Percentiles rank a stretch among this genome's conserved stretches.
Conservation (phyloP, 345 rosid genomes). For the Raphanus raphanistrum region DNA sequence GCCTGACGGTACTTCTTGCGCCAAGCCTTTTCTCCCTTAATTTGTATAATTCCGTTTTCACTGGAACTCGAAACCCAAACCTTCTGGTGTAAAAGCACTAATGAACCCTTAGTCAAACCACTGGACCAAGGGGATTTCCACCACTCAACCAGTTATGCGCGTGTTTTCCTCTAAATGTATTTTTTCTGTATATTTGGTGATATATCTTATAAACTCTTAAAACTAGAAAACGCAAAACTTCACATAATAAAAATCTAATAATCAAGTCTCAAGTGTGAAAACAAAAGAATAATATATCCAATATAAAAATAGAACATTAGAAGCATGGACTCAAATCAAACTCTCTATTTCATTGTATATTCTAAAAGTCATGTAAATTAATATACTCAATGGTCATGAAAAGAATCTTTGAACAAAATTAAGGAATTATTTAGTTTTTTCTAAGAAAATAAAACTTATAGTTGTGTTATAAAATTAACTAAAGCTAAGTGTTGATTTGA, state of each 20-base stretch:
- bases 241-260: neutral
- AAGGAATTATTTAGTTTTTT: too few relatives aligned
- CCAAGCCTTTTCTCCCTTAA: too few relatives aligned
- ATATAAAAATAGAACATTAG: neutral
- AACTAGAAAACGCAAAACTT: neutral
- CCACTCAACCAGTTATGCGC: neutral
- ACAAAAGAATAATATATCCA: neutral
- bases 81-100: too few relatives aligned
- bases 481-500: neutral
- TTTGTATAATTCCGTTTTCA: too few relatives aligned
- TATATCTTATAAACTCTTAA: neutral
- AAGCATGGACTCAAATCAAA: neutral
- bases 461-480: neutral
- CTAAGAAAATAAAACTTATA: neutral
- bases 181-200: neutral
- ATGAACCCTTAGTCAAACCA: too few relatives aligned
- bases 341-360: neutral
- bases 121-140: too few relatives aligned
- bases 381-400: slow-evolving; percentile 5
- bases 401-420: neutral
- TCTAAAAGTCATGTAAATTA: neutral
- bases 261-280: slow-evolving; percentile 11
- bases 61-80: too few relatives aligned
- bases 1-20: too few relatives aligned
- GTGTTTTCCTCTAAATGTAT: neutral